Percentiles rank a stretch among this genome's conserved stretches.
Evolutionary conservation across 441 rosid species (phyloP).

Genomic region (Gossypium davidsonii): DNA sequence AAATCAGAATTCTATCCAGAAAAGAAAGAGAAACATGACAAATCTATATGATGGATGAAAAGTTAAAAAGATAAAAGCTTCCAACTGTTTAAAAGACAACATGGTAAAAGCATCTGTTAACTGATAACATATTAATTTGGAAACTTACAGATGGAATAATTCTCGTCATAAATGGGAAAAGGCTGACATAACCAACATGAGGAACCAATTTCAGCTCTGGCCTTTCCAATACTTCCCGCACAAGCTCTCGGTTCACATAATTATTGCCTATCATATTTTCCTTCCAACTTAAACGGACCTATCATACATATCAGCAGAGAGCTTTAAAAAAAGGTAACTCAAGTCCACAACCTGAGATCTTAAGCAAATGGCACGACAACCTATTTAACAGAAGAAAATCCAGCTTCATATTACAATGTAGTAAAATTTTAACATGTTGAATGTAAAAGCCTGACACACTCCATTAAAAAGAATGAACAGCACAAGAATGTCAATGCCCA

Average conservation of each 20-base stretch:
- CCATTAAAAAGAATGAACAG: neutral
- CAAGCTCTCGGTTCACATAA: slow-evolving; percentile 59
- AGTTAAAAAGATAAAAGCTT: neutral
- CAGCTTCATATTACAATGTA: neutral
- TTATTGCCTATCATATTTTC: slow-evolving; percentile 48
- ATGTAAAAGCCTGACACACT: neutral
- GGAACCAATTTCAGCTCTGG: slow-evolving; percentile 75
- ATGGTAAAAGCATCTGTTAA: neutral
- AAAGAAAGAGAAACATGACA: neutral
- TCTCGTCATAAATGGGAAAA: slow-evolving; percentile 85
- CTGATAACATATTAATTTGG: slow-evolving; percentile 1
- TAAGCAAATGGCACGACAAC: neutral
- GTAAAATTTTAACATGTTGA: neutral
- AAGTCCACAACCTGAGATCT: neutral
- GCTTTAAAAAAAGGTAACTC: neutral
- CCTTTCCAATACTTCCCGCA: slow-evolving; percentile 58
- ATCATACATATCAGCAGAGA: slow-evolving; percentile 18
- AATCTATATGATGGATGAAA: slow-evolving; percentile 6
- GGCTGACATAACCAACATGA: slow-evolving; percentile 90
- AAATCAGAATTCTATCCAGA: neutral
- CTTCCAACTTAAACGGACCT: slow-evolving; percentile 90
- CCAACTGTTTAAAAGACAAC: neutral
- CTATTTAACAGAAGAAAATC: neutral
- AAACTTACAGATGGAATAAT: slow-evolving; percentile 84
- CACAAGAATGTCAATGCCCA: slow-evolving; percentile 2